phyloP scores from a whole-genome alignment of 495 filamentous ascomycete genomes.

The Immersiella caudata region DNA sequence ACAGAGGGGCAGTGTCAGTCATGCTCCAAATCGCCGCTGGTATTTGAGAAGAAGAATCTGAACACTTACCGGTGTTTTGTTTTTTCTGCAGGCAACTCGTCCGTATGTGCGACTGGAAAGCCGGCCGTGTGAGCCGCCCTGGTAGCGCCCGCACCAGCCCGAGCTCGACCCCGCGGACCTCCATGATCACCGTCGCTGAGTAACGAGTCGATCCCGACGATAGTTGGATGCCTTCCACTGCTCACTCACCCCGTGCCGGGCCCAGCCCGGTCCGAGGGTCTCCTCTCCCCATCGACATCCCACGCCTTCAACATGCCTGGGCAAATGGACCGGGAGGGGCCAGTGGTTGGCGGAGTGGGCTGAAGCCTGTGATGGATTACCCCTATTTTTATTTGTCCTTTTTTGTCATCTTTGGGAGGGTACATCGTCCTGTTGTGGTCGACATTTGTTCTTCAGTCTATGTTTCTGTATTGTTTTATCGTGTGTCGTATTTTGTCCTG shows the following conservation, averaged over 20 bases:
- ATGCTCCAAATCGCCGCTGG: constrained; percentile 38
- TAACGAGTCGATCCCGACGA: neutral
- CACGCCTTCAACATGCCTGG: neutral
- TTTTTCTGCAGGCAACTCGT: constrained; percentile 20
- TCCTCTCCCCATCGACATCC: neutral
- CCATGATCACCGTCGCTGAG: constrained; percentile 10
- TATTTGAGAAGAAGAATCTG: constrained; percentile 27
- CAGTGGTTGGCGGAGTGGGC: neutral
- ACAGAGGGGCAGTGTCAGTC: constrained; percentile 41
- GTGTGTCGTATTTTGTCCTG: neutral
- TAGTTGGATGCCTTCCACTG: neutral
- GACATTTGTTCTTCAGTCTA: neutral
- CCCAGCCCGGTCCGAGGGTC: neutral
- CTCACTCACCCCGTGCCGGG: neutral
- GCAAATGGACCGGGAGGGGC: neutral
- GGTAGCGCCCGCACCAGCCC: constrained; percentile 4
- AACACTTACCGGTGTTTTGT: constrained; percentile 1
- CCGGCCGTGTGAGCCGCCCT: constrained; percentile 11
- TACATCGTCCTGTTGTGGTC: neutral
- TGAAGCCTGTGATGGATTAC: neutral
- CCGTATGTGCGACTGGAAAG: constrained; percentile 15
- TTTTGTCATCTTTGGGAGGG: neutral
- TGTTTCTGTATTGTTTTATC: constrained; percentile 5
- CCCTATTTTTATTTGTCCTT: neutral
- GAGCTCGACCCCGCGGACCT: constrained; percentile 15